These are phyloP conservation scores for Lentinus brumalis DNA, from an alignment of 768 basidiomycete genomes.

Conservation along the genomic window DNA sequence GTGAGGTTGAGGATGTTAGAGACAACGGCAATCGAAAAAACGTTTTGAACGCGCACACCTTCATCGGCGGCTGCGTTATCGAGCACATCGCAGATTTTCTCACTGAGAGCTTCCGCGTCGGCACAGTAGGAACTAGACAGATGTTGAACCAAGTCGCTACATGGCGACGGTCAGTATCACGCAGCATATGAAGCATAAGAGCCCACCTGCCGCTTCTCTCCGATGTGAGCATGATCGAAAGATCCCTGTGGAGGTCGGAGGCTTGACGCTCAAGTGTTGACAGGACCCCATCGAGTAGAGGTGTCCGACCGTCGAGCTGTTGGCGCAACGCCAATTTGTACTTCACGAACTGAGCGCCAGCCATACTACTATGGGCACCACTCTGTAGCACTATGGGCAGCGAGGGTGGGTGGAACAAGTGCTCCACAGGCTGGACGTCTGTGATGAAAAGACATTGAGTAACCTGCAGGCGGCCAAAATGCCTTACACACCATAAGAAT, in stretches of 20 bases:
- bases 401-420: slow-evolving; percentile 57
- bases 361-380: slow-evolving; percentile 34
- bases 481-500: slow-evolving; percentile 26
- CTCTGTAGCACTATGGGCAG: slow-evolving; percentile 45
- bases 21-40: neutral
- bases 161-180: neutral
- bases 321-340: slow-evolving; percentile 63
- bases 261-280: slow-evolving; percentile 62
- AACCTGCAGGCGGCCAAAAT: neutral
- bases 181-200: neutral
- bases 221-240: slow-evolving; percentile 47
- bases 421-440: slow-evolving; percentile 57
- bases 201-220: slow-evolving; percentile 48
- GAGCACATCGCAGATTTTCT: slow-evolving; percentile 44
- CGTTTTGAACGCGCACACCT: slow-evolving; percentile 33
- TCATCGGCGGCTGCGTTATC: slow-evolving; percentile 33
- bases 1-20: neutral
- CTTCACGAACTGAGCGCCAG: slow-evolving; percentile 54
- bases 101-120: slow-evolving; percentile 50
- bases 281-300: slow-evolving; percentile 60
- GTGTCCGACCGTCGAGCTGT: slow-evolving; percentile 67
- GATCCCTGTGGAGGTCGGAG: slow-evolving; percentile 58
- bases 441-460: neutral
- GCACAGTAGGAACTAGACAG: slow-evolving; percentile 51
- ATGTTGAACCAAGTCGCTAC: slow-evolving; percentile 43